Percentiles rank a stretch among this genome's conserved stretches.
Conservation (phyloP, 108 stramenopile species). For the Fistulifera solaris region DNA sequence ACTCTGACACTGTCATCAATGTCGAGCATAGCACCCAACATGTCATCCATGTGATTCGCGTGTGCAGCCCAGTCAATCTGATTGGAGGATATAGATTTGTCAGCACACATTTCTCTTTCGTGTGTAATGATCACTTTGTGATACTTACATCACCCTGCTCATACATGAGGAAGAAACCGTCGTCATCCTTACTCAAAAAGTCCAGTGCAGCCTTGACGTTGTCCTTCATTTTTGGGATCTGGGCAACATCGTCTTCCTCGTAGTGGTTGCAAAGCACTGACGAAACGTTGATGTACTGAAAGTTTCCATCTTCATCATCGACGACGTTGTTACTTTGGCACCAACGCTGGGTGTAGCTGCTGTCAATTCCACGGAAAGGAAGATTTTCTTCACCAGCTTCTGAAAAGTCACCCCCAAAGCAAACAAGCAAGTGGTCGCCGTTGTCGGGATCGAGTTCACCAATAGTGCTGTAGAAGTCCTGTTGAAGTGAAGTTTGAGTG, state of each 20-base stretch:
- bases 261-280: constrained; percentile 35
- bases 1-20: constrained; percentile 32
- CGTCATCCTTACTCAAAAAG: constrained; percentile 48
- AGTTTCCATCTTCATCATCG: constrained; percentile 22
- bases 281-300: constrained; percentile 19
- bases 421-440: constrained; percentile 40
- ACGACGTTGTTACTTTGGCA: constrained; percentile 19
- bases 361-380: constrained; percentile 39
- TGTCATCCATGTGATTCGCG: constrained; percentile 50
- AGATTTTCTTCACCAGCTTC: constrained; percentile 17
- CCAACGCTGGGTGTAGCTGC: constrained; percentile 29
- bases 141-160: constrained; percentile 58
- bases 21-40: constrained; percentile 53
- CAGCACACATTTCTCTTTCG: too few species aligned
- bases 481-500: too few species aligned
- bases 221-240: constrained; percentile 35
- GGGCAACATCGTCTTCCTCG: constrained; percentile 27
- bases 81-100: too few species aligned
- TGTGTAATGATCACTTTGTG: too few species aligned
- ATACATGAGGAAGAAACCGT: constrained; percentile 58
- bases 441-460: constrained; percentile 33
- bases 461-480: constrained; percentile 14
- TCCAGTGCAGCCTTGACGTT: constrained; percentile 37
- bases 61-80: constrained; percentile 57
- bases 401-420: constrained; percentile 32